Evolutionary conservation across 23 red algal genomes (phyloP).

Genomic region (Gracilaria domingensis): DNA sequence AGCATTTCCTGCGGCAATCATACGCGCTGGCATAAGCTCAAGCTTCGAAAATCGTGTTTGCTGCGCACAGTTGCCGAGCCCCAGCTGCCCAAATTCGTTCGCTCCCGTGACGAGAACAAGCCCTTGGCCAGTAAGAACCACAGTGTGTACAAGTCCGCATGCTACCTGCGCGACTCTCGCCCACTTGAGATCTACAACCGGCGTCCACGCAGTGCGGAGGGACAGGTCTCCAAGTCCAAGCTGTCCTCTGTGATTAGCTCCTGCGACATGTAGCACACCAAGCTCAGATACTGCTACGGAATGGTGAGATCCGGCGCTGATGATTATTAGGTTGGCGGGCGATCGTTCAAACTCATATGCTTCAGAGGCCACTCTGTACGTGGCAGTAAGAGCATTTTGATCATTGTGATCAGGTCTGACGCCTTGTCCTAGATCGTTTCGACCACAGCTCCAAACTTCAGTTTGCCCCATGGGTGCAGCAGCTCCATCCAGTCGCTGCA

Average conservation of each 20-base stretch:
- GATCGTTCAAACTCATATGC: constrained; percentile 37
- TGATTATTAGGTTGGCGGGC: constrained; percentile 17
- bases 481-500: constrained; percentile 37
- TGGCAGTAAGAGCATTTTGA: constrained; percentile 10
- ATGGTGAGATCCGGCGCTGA: constrained; percentile 39
- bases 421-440: constrained; percentile 60
- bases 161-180: constrained; percentile 49
- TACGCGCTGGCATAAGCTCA: background rate
- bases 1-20: constrained; percentile 60
- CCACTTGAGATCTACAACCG: constrained; percentile 11
- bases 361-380: constrained; percentile 30
- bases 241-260: constrained; percentile 49
- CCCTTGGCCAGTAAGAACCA: constrained; percentile 61
- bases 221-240: constrained; percentile 46
- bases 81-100: constrained; percentile 74
- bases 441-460: constrained; percentile 50
- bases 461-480: constrained; percentile 7
- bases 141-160: constrained; percentile 70
- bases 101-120: constrained; percentile 68
- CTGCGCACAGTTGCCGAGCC: constrained; percentile 31
- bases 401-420: constrained; percentile 15
- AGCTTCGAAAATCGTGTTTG: constrained; percentile 8
- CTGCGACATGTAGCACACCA: constrained; percentile 49
- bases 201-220: constrained; percentile 38
- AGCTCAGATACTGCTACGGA: constrained; percentile 42